Base-by-base conservation (phyloP, 495 filamentous ascomycete genomes). In the Clohesyomyces aquaticus region DNA sequence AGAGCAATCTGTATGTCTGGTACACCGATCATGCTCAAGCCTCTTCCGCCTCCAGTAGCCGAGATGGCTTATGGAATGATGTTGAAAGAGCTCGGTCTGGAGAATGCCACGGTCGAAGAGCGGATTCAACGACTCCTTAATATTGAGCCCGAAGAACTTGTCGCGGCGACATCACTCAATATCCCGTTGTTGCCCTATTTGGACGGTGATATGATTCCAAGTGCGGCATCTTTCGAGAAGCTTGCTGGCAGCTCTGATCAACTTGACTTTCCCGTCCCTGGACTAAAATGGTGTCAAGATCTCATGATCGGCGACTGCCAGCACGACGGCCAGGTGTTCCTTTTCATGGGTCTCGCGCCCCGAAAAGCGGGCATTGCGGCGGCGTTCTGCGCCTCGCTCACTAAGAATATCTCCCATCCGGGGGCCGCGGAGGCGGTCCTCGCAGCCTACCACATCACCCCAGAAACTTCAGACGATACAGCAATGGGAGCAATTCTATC, bases 271-370 rank as follows among this genome's bases (percentile, higher is more conserved):
- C 9, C 27, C 16, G 38, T 54, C 11, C 49, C 49, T 8, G 63
- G 63, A 25, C 45, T 26, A 8, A 46, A 59, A 12, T 66, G 63
- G 74, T 81, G 78, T 59, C 56, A 71, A 14, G 72, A 74, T n/a
- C 54, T 80, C n/a, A 67, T 80, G 61, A 73, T 80, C 25, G 79
- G 79, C 14, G 70, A 79, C 64, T 72, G 74, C 10, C 68, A 74
- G 56, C 67, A 75, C 62, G 78, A 81, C 68, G 54, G 74, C 8
- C 75, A 69, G 41, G 73, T 77, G 4, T 53, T 74, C 9, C 50
- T 60, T 12, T 68, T 71, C 23, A 49, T 74, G 10, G 49, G 63
- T 23, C 41, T 66, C 16, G 19, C n/a, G 12, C 18, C 59, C 19
- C 66, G 61, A 65, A 74, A 74, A 42, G 50, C 58, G 3, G 72